A percentile compares a stretch with the other conserved stretches of the same genome.
These are phyloP conservation scores for Scheffersomyces spartinae DNA, from an alignment of 805 yeast genomes.

Conservation along the genomic window DNA sequence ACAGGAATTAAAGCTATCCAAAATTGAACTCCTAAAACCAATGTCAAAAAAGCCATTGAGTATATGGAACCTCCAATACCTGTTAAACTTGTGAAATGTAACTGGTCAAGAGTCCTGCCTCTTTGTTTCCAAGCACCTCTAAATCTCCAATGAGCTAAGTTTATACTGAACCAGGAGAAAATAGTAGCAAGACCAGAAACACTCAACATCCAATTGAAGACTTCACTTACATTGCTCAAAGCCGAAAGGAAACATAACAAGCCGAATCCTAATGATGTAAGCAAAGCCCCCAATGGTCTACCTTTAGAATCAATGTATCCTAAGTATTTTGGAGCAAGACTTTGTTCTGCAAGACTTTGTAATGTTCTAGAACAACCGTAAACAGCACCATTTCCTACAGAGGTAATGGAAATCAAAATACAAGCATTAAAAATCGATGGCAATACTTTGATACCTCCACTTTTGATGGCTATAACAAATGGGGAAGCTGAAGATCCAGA, in stretches of 20 bases:
- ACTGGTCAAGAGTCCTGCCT: conserved; percentile 17
- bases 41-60: conserved; percentile 14
- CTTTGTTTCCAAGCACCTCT: conserved; percentile 12
- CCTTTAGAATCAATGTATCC: conserved; percentile 20
- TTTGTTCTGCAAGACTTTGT: conserved; percentile 19
- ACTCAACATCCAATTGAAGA: conserved; percentile 20
- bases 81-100: conserved; percentile 16
- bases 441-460: conserved; percentile 16
- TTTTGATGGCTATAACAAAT: conserved; percentile 25
- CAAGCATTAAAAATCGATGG: conserved; percentile 23
- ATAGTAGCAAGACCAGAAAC: conserved; percentile 18
- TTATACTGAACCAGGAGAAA: conserved; percentile 19
- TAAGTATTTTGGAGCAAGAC: conserved; percentile 16
- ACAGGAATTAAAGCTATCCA: conserved; percentile 28
- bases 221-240: conserved; percentile 12
- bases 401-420: conserved; percentile 19
- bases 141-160: conserved; percentile 19
- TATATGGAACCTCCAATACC: conserved; percentile 22
- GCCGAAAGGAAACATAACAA: conserved; percentile 16
- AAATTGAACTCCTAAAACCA: conserved; percentile 21
- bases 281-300: conserved; percentile 17
- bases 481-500: conserved; percentile 19
- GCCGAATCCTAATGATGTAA: conserved; percentile 15
- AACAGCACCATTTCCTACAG: conserved; percentile 25
- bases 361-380: conserved; percentile 22